Evolutionary conservation across 805 yeast genomes (phyloP), one percentile per base, ranked within the genome.

Genomic region (Metschnikowia picachoensis): DNA sequence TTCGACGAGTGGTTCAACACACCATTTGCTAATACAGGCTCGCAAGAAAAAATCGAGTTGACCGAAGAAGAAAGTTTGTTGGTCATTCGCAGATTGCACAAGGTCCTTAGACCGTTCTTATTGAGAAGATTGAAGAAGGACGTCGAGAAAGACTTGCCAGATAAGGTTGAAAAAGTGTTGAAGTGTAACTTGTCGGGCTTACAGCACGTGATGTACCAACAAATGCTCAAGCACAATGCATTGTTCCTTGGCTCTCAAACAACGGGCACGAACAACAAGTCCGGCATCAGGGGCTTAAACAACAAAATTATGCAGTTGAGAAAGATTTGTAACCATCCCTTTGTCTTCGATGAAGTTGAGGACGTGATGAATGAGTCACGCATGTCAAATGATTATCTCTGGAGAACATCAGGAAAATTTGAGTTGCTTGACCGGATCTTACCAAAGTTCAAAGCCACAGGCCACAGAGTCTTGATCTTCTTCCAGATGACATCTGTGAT

Each of bases 1-100:
- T 87, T 87, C 60, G 94, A 87, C 60, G 95, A 87, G 60, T 87
- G 95, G 95, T 87, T 87, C 61, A 87, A 87, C 59, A 87, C 95
- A 0, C 95, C 95, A 6, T 87, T 87, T 67, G 92, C 91, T 4
- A 86, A 85, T 53, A 82, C 94, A 14, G 95, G 95, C 47, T 73
- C 82, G 13, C 92, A 85, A 62, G 95, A 87, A 57, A 84, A 84
- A 63, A 74, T 87, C 43, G 94, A 83, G 51, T 73, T 87, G 52
- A 82, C 89, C 0, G 95, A 87, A 77, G 95, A 87, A 83, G 95
- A 87, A 66, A 81, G 87, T 30, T 71, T 87, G 48, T 77, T 87
- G 73, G 81, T 87, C 45, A 87, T 87, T 59, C 74, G 94, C 71
- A 82, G 95, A 79, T 76, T 87, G 63, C 95, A 87, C 61, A 87